Percentiles rank a stretch among this genome's conserved stretches.
Evolutionary conservation across 1,139 yeast species (phyloP).

Genomic region (Trichomonascaceae sp.): DNA sequence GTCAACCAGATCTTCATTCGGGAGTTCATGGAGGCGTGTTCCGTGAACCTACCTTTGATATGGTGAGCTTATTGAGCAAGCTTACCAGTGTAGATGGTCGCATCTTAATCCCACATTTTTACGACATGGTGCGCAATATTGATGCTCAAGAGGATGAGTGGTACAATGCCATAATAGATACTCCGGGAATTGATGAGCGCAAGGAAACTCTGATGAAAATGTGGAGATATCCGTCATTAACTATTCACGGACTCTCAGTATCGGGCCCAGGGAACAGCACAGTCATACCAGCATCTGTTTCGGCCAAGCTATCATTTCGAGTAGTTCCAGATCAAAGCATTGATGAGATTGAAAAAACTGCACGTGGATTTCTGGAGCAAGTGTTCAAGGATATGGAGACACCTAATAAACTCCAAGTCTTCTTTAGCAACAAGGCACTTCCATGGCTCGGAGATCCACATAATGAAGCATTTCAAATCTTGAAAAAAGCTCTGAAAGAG

Average conservation of each 20-base stretch:
- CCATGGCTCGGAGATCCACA: conserved; percentile 92
- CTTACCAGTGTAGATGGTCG: conserved; percentile 50
- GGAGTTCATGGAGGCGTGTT: conserved; percentile 95
- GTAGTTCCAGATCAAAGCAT: conserved; percentile 85
- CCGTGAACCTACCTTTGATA: conserved; percentile 83
- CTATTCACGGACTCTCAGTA: conserved; percentile 79
- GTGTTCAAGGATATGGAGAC: conserved; percentile 47
- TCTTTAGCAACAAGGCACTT: conserved; percentile 77
- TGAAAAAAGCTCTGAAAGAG: conserved; percentile 50
- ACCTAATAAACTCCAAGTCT: conserved; percentile 53
- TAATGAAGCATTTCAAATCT: conserved; percentile 62
- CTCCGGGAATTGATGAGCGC: conserved; percentile 38
- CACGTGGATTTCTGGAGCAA: conserved; percentile 42
- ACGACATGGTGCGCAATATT: conserved; percentile 56
- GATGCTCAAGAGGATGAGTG: conserved; percentile 49
- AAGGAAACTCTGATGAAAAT: conserved; percentile 59
- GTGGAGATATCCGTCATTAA: conserved; percentile 88
- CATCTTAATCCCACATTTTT: conserved; percentile 64
- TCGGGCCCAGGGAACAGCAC: conserved; percentile 90
- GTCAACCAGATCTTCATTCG: conserved; percentile 83
- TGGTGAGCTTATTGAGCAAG: conserved; percentile 63
- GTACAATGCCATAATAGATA: conserved; percentile 55
- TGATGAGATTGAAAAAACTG: conserved; percentile 45
- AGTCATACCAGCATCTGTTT: conserved; percentile 77
- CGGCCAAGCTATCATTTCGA: conserved; percentile 72